Evolutionary conservation across 2,329 filamentous ascomycete species (phyloP).

Genomic region (Talaromyces sp.): DNA sequence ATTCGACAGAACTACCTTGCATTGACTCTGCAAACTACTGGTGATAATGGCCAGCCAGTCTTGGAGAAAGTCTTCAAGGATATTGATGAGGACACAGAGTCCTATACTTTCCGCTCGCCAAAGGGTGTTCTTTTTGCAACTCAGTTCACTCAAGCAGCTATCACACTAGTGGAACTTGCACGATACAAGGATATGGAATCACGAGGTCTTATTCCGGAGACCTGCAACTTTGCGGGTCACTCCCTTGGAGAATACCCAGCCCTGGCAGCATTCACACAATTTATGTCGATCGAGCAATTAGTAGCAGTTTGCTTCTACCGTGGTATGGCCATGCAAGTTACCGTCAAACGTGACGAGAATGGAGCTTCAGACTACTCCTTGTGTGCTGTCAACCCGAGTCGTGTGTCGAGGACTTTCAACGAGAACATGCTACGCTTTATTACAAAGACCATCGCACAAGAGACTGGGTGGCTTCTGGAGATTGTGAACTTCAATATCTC

Average conservation of each 20-base stretch:
- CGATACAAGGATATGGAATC: slow-evolving; percentile 98
- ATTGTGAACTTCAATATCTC: slow-evolving; percentile 92
- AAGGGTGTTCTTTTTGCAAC: slow-evolving; percentile 93
- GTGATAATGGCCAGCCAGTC: slow-evolving; percentile 86
- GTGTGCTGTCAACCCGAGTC: slow-evolving; percentile 97
- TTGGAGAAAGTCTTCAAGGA: slow-evolving; percentile 97
- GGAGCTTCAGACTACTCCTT: slow-evolving; percentile 98
- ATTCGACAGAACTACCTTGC: slow-evolving; percentile 99
- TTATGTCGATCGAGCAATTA: slow-evolving; percentile 98
- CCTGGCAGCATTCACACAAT: slow-evolving; percentile 88
- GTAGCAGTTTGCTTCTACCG: slow-evolving; percentile 99
- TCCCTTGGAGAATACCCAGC: slow-evolving; percentile 98
- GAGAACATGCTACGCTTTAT: slow-evolving; percentile 62
- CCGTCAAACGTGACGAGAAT: slow-evolving; percentile 87
- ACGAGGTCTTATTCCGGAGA: slow-evolving; percentile 90
- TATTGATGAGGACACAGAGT: slow-evolving; percentile 84
- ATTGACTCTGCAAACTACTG: slow-evolving; percentile 61
- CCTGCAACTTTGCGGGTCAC: slow-evolving; percentile 96
- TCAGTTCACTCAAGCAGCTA: slow-evolving; percentile 94
- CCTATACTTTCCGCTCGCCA: slow-evolving; percentile 94
- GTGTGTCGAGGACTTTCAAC: slow-evolving; percentile 84
- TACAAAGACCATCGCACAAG: slow-evolving; percentile 87
- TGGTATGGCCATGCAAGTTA: slow-evolving; percentile 97
- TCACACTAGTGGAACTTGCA: slow-evolving; percentile 99
- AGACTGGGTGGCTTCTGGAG: slow-evolving; percentile 91